phyloP scores from a whole-genome alignment of 2,329 filamentous ascomycete species.

The Alternaria burnsii region DNA sequence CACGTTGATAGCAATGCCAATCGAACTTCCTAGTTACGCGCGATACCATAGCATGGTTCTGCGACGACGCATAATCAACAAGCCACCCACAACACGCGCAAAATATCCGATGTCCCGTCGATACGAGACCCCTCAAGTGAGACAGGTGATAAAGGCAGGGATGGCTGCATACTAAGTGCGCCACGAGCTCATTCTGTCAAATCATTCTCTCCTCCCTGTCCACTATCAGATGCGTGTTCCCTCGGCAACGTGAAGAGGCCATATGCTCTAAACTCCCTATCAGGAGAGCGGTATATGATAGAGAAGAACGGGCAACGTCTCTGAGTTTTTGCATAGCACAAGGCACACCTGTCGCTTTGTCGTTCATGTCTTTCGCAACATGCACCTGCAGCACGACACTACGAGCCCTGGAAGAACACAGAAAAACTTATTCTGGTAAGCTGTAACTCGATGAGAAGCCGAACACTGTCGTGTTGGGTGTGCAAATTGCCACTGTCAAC shows the following conservation, averaged over 20 bases:
- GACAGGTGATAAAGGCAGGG: background rate
- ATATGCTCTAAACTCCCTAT: background rate
- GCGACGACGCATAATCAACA: background rate
- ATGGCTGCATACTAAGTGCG: background rate
- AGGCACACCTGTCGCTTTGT: background rate
- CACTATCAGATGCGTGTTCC: background rate
- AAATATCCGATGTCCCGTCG: background rate
- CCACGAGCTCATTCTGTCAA: background rate
- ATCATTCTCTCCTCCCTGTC: background rate
- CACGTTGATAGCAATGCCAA: background rate
- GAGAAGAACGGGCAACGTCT: background rate
- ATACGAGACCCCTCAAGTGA: background rate
- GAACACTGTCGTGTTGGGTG: background rate
- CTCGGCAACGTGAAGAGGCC: background rate
- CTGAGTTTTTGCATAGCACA: background rate
- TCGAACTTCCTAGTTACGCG: background rate
- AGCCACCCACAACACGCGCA: background rate
- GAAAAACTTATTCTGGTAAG: background rate
- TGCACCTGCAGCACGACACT: background rate
- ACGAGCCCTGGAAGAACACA: background rate
- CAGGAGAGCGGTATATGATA: background rate
- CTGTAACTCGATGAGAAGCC: background rate
- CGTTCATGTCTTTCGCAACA: background rate
- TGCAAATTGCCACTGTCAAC: background rate
- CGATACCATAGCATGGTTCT: background rate